Base-by-base conservation (phyloP, 2,329 filamentous ascomycete genomes). In the Hypoxylon sp. region DNA sequence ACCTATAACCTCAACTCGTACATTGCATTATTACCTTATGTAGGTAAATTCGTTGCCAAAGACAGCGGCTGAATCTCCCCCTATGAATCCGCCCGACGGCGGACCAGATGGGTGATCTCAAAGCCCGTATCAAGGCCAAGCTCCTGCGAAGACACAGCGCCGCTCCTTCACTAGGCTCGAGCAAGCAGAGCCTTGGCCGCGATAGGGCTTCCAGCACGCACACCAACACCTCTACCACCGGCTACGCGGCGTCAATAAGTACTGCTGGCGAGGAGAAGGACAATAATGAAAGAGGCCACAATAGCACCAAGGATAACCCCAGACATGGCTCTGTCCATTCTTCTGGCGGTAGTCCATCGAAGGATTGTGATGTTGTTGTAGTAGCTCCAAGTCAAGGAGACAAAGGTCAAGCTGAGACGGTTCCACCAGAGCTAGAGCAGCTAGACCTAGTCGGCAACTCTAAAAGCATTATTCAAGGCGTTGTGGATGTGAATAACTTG, bases 41-140 rank as follows among this genome's bases (percentile, higher is more conserved):
- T 30, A 30, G 5, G 28, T 30, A 14, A 43, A 36, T 36, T 28
- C 32, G 41, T 58, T 49, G 10, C 9, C 17, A 38, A 63, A 48
- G 30, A 36, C 11, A 57, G 50, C 19, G 9, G 13, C 21, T 25
- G 13, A 56, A 52, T 30, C 23, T 28, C 10, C 11, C 11, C 62
- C 49, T 57, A 67, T 68, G 67, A 69, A 38, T 63, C 23, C 21
- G 45, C 56, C 55, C 53, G 43, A 38, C 59, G 19, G 45, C 48
- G 46, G 63, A 63, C 52, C 70, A 71, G 60, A 84, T 85, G 83
- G 82, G 81, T 65, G 82, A 84, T 69, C 75, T 85, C 62, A 81
- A 78, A 72, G 80, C 83, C 68, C 83, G 82, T 69, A 79, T 86
- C 73, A 81, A 81, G 75, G 82, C 82, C 72, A 83, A 80, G 68